Base-by-base conservation (phyloP, 2,329 filamentous ascomycete genomes). In the Penicillium sp. region DNA sequence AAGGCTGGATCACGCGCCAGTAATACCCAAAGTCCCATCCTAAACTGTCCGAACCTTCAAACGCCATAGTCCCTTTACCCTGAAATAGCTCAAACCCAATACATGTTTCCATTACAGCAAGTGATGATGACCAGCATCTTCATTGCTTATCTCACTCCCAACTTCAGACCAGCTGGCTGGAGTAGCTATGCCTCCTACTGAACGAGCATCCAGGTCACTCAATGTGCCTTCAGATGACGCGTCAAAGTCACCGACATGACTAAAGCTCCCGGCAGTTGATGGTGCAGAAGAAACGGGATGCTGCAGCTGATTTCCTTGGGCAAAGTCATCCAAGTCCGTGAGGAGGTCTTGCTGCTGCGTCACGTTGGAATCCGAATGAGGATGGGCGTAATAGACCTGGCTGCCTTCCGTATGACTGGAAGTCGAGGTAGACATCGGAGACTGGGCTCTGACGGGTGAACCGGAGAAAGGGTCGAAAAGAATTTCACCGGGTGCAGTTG, bases 91-190 rank as follows among this genome's bases (percentile, higher is more conserved):
- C 36, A 39, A 21, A 21, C 4, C 41, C 13, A 42, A 10, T 16
- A 26, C 6, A 8, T 42, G 13, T n/a, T 36, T 31, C 21, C 8
- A 54, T 62, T 51, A 65, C 24, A 57, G 48, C 42, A 64, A 54
- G 26, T 54, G 49, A 42, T 62, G 63, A 54, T 68, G 60, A 28
- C 64, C 61, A 38, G 62, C 65, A 56, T 76, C 72, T 49, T 75
- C 71, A 33, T 67, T 67, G 60, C 74, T 76, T 24, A 75, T 59
- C 45, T 74, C 73, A 53, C 74, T 76, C 13, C 73, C 74, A 41
- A 76, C 64, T 49, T 76, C 74, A 33, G 74, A 76, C 74, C 74
- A 76, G 57, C 73, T 74, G 42, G 66, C 65, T 15, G 74, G 73
- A 21, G 74, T 76, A 51, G 62, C 59, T 38, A 65, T 53, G 9